phyloP scores from a whole-genome alignment of 2,329 filamentous ascomycete genomes.

The Fusarium dlaminii region DNA sequence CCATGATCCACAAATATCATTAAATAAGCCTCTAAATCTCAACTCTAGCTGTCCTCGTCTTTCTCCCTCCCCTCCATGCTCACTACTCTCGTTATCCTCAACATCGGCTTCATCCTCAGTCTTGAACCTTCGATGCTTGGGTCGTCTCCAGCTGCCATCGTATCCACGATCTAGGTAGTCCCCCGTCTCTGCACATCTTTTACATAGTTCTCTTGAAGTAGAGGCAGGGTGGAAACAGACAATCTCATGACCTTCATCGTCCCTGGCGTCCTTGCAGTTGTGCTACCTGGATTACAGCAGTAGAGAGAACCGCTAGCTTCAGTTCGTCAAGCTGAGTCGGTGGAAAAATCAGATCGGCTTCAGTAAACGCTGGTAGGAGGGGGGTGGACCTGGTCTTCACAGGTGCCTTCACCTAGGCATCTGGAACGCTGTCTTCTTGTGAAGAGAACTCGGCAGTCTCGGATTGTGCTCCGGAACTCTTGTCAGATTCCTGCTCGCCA shows the following conservation, averaged over 20 bases:
- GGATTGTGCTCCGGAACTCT: accelerated
- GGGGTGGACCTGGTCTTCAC: background rate
- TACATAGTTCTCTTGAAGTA: background rate
- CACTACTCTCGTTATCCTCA: background rate
- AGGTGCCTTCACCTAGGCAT: background rate
- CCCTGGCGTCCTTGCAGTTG: background rate
- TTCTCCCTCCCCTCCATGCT: background rate
- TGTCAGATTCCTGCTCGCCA: background rate
- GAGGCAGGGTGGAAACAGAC: background rate
- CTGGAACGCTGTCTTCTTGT: background rate
- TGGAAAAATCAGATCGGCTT: background rate
- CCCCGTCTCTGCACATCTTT: background rate
- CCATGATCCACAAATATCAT: background rate
- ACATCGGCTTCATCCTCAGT: background rate
- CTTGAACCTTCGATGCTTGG: background rate
- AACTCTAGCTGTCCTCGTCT: background rate
- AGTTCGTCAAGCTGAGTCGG: background rate
- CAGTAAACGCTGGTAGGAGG: background rate
- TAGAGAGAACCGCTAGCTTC: background rate
- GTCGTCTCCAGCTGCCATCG: background rate
- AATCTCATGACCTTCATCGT: background rate
- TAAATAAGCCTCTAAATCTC: background rate
- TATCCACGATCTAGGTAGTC: background rate
- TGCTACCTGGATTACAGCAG: background rate
- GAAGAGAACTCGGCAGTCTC: background rate